These are phyloP conservation scores for Ilex paraguariensis DNA, from an alignment of 305 asterid genomes.

Conservation along the genomic window DNA sequence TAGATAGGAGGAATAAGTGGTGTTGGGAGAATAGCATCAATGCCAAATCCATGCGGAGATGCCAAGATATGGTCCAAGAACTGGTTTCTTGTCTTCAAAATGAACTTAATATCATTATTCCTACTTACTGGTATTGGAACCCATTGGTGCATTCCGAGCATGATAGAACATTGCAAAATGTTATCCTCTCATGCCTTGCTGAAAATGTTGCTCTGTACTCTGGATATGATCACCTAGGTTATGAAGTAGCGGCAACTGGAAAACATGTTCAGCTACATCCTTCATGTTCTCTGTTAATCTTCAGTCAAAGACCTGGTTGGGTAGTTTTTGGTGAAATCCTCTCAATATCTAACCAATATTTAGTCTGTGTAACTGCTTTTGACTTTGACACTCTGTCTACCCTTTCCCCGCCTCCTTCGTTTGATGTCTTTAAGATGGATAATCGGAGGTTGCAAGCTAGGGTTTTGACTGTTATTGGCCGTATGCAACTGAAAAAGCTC, in stretches of 20 bases:
- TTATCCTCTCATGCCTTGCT: constrained; percentile 64
- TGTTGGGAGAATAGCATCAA: constrained; percentile 94
- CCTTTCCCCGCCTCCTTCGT: constrained; percentile 56
- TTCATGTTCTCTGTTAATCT: constrained; percentile 71
- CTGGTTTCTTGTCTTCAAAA: constrained; percentile 61
- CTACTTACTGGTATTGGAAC: constrained; percentile 79
- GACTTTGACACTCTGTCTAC: constrained; percentile 43
- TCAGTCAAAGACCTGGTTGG: constrained; percentile 76
- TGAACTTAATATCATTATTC: constrained; percentile 58
- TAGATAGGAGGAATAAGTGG: constrained; percentile 57
- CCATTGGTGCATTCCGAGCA: constrained; percentile 42
- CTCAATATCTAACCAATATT: constrained; percentile 55
- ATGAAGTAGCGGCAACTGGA: constrained; percentile 72
- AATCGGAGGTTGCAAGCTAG: constrained; percentile 47
- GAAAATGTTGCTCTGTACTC: constrained; percentile 94
- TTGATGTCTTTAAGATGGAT: constrained; percentile 60
- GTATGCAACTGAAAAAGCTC: constrained; percentile 59
- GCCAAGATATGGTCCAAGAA: constrained; percentile 72
- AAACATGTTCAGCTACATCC: constrained; percentile 84
- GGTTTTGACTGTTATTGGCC: constrained; percentile 59
- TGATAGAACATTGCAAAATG: constrained; percentile 50
- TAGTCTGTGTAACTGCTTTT: constrained; percentile 77
- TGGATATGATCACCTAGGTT: constrained; percentile 91
- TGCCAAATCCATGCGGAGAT: constrained; percentile 88
- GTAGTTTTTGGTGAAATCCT: constrained; percentile 79